Conservation (phyloP, 2,329 filamentous ascomycete species). For the Incumbomyces lentus region DNA sequence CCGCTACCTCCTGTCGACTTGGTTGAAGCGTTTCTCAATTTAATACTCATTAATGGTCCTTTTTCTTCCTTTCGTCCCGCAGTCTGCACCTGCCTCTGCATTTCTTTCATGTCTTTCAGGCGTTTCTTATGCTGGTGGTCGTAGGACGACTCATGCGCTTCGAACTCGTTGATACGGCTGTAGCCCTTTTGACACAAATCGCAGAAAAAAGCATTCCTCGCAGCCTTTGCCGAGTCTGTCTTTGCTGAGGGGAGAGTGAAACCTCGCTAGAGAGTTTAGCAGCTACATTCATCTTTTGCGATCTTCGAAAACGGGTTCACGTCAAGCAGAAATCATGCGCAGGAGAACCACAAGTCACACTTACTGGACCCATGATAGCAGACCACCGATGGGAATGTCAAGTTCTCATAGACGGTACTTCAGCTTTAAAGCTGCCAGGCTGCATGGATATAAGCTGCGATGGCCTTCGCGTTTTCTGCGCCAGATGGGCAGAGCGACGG, state of each 20-base stretch:
- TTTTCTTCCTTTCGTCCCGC: constrained; percentile 34
- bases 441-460: too few species aligned
- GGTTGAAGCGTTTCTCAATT: constrained; percentile 20
- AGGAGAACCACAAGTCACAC: neutral
- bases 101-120: constrained; percentile 36
- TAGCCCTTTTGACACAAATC: constrained; percentile 89
- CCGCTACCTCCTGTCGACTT: constrained; percentile 47
- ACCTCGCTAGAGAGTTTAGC: constrained; percentile 6
- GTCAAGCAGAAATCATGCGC: neutral
- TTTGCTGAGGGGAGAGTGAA: constrained; percentile 37
- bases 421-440: too few species aligned
- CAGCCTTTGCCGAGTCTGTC: constrained; percentile 60
- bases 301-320: neutral
- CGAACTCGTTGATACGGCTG: constrained; percentile 88
- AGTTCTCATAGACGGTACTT: too few species aligned
- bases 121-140: constrained; percentile 88
- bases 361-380: constrained; percentile 8
- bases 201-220: constrained; percentile 71
- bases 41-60: constrained; percentile 31
- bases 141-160: constrained; percentile 86
- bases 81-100: constrained; percentile 27
- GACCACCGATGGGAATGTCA: neutral
- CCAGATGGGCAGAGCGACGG: too few species aligned
- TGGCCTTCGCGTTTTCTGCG: too few species aligned
- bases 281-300: constrained; percentile 4